These are phyloP conservation scores for Phyllosticta ampelicida DNA, from an alignment of 2,329 filamentous ascomycete genomes.

Conservation along the genomic window DNA sequence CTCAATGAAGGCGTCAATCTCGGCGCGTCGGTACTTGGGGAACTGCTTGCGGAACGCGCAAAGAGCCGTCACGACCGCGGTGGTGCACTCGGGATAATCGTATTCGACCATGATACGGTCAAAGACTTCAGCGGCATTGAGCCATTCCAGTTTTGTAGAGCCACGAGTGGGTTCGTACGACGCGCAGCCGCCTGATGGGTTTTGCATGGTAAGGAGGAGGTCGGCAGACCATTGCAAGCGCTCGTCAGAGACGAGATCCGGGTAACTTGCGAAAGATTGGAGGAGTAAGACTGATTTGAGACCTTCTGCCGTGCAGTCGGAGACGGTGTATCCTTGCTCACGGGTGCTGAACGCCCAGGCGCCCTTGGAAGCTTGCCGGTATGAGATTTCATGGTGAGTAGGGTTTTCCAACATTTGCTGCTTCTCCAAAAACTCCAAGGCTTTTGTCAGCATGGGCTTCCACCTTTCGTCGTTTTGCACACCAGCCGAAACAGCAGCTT, in stretches of 20 bases:
- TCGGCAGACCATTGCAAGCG: conserved; percentile 83
- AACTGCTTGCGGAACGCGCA: conserved; percentile 72
- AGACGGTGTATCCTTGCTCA: conserved; percentile 88
- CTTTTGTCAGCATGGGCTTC: conserved; percentile 71
- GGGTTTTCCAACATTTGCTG: conserved; percentile 86
- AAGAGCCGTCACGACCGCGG: conserved; percentile 80
- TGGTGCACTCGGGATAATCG: conserved; percentile 96
- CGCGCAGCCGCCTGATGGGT: conserved; percentile 71
- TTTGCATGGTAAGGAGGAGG: conserved; percentile 85
- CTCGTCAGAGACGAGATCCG: conserved; percentile 60
- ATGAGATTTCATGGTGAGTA: conserved; percentile 64
- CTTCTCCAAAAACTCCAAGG: conserved; percentile 73
- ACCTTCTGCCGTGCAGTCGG: conserved; percentile 86
- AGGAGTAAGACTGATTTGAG: conserved; percentile 78
- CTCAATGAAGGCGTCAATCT: conserved; percentile 63
- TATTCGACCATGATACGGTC: conserved; percentile 98
- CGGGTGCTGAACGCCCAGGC: conserved; percentile 94
- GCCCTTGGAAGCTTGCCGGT: conserved; percentile 83
- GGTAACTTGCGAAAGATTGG: conserved; percentile 68
- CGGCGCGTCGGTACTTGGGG: conserved; percentile 64
- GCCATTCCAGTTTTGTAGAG: conserved; percentile 64
- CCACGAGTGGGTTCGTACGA: conserved; percentile 82
- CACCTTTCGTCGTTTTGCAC: conserved; percentile 68
- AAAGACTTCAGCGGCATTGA: conserved; percentile 96
- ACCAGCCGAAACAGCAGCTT: conserved; percentile 68